Conservation (phyloP, 176 grass and related monocot species). For the Oryza brachyantha region DNA sequence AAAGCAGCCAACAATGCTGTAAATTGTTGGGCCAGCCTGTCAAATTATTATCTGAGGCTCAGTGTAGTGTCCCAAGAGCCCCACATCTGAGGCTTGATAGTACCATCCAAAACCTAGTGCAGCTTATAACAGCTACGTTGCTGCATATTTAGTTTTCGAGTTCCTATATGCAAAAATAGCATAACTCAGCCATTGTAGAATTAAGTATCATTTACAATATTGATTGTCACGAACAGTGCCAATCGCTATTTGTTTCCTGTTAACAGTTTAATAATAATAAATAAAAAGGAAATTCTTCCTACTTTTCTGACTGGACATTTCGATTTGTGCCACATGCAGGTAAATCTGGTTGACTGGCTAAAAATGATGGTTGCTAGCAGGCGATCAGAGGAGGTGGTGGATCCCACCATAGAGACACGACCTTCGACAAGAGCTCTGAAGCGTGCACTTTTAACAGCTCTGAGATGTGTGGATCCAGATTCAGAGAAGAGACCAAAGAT, state of each 20-base stretch:
- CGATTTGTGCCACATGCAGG: slow-evolving; percentile 44
- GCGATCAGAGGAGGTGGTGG: slow-evolving; percentile 91
- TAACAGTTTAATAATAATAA: neutral
- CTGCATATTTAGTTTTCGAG: neutral
- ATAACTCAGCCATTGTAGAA: neutral
- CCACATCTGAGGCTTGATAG: neutral
- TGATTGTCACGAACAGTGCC: neutral
- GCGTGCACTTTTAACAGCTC: slow-evolving; percentile 79
- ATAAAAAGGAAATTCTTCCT: neutral
- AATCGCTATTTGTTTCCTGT: neutral
- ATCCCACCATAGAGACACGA: slow-evolving; percentile 73
- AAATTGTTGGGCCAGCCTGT: slow-evolving; percentile 1
- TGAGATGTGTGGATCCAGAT: slow-evolving; percentile 95
- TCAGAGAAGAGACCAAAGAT: slow-evolving; percentile 98
- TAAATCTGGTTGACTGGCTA: slow-evolving; percentile 98
- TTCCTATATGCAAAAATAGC: neutral
- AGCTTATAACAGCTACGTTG: neutral
- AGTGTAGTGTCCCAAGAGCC: slow-evolving; percentile 1
- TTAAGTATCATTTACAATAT: neutral
- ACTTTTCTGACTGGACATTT: slow-evolving; percentile 12
- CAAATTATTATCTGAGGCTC: neutral
- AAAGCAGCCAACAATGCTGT: slow-evolving; percentile 13
- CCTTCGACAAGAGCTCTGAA: slow-evolving; percentile 89
- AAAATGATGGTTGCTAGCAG: slow-evolving; percentile 98
- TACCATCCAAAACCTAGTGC: neutral